phyloP scores from a whole-genome alignment of 805 yeast genomes.

The Komagataella mondaviorum region DNA sequence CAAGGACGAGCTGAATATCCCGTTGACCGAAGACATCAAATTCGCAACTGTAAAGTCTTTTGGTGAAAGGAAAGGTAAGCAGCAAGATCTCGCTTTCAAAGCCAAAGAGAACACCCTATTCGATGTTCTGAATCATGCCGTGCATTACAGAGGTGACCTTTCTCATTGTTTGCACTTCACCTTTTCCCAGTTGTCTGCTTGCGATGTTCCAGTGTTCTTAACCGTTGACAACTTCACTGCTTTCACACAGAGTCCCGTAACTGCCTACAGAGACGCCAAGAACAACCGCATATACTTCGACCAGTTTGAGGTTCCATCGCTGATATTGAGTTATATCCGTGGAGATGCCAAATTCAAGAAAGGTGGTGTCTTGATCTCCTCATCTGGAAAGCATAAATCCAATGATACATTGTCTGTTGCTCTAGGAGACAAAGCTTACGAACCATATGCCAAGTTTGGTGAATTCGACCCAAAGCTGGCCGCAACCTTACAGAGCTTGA shows the following conservation, averaged over 20 bases:
- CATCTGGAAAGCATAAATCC: conserved; percentile 38
- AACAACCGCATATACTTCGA: conserved; percentile 43
- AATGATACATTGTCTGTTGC: conserved; percentile 48
- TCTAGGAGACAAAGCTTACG: conserved; percentile 34
- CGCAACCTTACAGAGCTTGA: conserved; percentile 20
- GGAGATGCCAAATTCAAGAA: conserved; percentile 38
- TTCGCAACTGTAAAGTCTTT: conserved; percentile 15
- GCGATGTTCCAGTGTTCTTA: conserved; percentile 41
- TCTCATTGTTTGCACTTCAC: conserved; percentile 38
- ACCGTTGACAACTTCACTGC: conserved; percentile 69
- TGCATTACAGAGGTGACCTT: conserved; percentile 13
- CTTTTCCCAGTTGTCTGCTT: conserved; percentile 41
- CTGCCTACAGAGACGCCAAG: conserved; percentile 46
- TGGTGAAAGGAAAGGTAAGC: neutral
- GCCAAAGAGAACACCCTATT: conserved; percentile 19
- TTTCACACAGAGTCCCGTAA: conserved; percentile 35
- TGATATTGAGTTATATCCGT: conserved; percentile 36
- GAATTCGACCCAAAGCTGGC: conserved; percentile 46
- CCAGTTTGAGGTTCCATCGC: conserved; percentile 50
- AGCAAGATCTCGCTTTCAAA: neutral
- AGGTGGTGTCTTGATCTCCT: conserved; percentile 58
- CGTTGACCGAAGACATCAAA: conserved; percentile 19
- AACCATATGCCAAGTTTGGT: conserved; percentile 37
- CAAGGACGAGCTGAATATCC: conserved; percentile 18
- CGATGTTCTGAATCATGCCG: conserved; percentile 23